These are phyloP conservation scores for Epichloe bromicola DNA, from an alignment of 2,329 filamentous ascomycete species.

Conservation along the genomic window DNA sequence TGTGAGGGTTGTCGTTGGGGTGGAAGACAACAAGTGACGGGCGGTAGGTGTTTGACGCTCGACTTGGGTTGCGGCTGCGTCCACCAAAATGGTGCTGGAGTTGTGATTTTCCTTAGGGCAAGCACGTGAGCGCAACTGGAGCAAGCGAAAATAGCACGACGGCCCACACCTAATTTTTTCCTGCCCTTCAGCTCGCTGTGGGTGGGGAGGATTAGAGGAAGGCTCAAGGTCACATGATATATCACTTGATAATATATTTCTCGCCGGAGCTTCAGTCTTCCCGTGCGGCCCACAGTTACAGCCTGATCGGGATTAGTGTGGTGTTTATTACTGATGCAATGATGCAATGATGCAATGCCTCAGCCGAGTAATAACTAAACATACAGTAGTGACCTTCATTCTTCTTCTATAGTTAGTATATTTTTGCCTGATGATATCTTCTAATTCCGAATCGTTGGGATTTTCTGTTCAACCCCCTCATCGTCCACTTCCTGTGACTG, in stretches of 20 bases:
- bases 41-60: conserved; percentile 18
- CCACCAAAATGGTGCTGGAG: conserved; percentile 22
- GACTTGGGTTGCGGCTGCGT: conserved; percentile 17
- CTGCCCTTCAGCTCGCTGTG: neutral
- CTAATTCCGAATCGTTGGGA: neutral
- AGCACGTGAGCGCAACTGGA: conserved; percentile 23
- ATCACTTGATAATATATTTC: neutral
- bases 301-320: neutral
- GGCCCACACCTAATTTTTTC: neutral
- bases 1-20: conserved; percentile 23
- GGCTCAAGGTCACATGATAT: neutral
- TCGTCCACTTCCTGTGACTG: neutral
- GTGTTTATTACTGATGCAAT: neutral
- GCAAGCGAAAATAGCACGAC: conserved; percentile 10
- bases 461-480: neutral
- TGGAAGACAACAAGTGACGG: conserved; percentile 20
- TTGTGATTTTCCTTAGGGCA: conserved; percentile 31
- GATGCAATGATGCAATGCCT: no score
- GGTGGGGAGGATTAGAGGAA: no score
- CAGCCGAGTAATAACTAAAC: no score
- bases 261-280: neutral
- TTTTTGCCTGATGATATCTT: neutral
- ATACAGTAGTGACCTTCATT: no score
- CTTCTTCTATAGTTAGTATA: neutral
- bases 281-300: neutral